Base-by-base conservation (phyloP, 495 filamentous ascomycete species). In the Xylaria curta region DNA sequence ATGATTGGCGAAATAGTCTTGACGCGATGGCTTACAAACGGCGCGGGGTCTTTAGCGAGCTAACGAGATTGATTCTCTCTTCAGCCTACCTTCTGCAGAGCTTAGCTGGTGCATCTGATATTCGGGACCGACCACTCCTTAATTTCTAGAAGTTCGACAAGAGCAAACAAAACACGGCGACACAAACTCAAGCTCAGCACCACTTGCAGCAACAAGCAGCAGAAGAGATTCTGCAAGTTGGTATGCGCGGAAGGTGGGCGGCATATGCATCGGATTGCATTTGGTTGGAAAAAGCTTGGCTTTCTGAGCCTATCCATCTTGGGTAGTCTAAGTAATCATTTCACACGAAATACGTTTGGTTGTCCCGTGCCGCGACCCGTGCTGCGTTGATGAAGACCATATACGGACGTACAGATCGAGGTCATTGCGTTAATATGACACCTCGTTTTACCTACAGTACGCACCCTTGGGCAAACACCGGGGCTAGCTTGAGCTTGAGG, bases 51-150 rank as follows among this genome's bases (percentile, higher is more conserved):
- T 33, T 68, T 68, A 51, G 40, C 53, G 66, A 68, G 40, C 51
- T 46, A n/a, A 46, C 66, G 26, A 31, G 49, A 47, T 17, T 38
- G 24, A 59, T 33, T 28, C 10, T 31, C 10, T 31, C 33, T 36
- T 46, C 51, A 54, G 58, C 17, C 31, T 13, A 31, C 47, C 33
- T 44, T 51, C 31, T 40, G 44, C 49, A 54, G 12, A 67, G 63
- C 17, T 38, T 66, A 36, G 28, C 47, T 36, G 26, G 26, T 67
- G 49, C 65, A 56, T 67, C 46, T 31, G 42, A 36, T 70, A 70
- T 44, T 70, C 68, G 68, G 68, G 59, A 70, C 68, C 68, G 68
- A 70, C 33, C 47, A 38, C 31, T 63, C 10, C 53, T 31, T 56
- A 53, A 61, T 51, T 56, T 56, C 40, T 19, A 46, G 40, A 46